A percentile compares a stretch with the other conserved stretches of the same genome.
These are phyloP conservation scores for Bremia lactucae DNA, from an alignment of 352 stramenopile species.

Conservation along the genomic window DNA sequence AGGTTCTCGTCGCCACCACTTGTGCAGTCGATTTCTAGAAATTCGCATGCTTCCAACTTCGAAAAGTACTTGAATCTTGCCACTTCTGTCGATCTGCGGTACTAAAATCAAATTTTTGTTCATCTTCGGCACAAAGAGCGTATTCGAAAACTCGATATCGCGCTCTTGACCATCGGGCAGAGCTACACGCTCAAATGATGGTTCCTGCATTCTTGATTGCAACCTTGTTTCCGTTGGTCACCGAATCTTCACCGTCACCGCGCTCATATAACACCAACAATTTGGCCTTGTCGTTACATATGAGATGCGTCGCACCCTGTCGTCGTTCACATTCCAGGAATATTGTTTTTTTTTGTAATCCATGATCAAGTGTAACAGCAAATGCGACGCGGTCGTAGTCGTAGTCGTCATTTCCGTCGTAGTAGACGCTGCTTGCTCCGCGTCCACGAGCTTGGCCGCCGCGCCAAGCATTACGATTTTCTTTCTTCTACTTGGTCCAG, in stretches of 20 bases:
- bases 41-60: no score
- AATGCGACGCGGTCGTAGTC: neutral
- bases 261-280: no score
- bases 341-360: no score
- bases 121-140: neutral
- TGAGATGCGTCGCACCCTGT: no score
- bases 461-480: constrained; percentile 2
- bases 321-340: no score
- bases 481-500: constrained; percentile 16
- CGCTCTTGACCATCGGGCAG: neutral
- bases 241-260: no score
- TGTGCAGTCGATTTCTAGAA: no score
- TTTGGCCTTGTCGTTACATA: no score
- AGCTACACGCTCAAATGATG: neutral
- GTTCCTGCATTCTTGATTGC: neutral
- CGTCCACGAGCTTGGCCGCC: neutral
- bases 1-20: no score
- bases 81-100: neutral
- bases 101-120: neutral
- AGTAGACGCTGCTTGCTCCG: neutral
- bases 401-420: neutral
- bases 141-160: neutral
- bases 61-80: neutral
- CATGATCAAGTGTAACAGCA: no score
- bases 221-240: no score